Evolutionary conservation across 2,329 filamentous ascomycete genomes (phyloP).

Genomic region (Xylaria sp.): DNA sequence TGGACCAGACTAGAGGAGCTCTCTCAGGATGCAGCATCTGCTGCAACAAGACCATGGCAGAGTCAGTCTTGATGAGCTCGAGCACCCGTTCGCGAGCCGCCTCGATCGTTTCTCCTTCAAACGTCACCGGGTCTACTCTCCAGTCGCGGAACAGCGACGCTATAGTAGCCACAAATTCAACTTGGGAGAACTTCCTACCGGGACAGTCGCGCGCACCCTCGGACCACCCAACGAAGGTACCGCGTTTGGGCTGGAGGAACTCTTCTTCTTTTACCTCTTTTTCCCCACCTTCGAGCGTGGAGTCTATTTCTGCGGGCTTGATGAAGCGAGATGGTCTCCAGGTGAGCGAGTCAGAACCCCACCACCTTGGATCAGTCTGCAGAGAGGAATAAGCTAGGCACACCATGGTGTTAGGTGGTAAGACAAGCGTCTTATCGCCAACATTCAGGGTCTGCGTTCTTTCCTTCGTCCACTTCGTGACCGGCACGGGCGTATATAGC

Average conservation of each 20-base stretch:
- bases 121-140: neutral
- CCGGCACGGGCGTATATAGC: conserved; percentile 51
- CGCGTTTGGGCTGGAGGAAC: conserved; percentile 29
- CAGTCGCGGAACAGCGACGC: conserved; percentile 23
- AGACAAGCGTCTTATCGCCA: conserved; percentile 30
- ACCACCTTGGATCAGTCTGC: conserved; percentile 44
- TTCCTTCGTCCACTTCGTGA: conserved; percentile 42
- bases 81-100: neutral
- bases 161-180: conserved; percentile 46
- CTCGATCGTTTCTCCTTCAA: neutral
- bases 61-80: conserved; percentile 24
- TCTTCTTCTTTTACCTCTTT: conserved; percentile 39
- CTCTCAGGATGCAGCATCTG: conserved; percentile 34
- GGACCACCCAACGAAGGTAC: conserved; percentile 45
- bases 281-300: no score
- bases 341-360: conserved; percentile 41
- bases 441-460: conserved; percentile 34
- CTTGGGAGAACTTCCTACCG: conserved; percentile 44
- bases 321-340: conserved; percentile 46
- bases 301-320: neutral
- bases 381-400: conserved; percentile 38
- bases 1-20: neutral
- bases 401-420: conserved; percentile 42
- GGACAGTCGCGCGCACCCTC: conserved; percentile 48
- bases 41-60: conserved; percentile 15